These are phyloP conservation scores for Pachyrhizus erosus DNA, from an alignment of 306 rosid genomes.

Conservation along the genomic window DNA sequence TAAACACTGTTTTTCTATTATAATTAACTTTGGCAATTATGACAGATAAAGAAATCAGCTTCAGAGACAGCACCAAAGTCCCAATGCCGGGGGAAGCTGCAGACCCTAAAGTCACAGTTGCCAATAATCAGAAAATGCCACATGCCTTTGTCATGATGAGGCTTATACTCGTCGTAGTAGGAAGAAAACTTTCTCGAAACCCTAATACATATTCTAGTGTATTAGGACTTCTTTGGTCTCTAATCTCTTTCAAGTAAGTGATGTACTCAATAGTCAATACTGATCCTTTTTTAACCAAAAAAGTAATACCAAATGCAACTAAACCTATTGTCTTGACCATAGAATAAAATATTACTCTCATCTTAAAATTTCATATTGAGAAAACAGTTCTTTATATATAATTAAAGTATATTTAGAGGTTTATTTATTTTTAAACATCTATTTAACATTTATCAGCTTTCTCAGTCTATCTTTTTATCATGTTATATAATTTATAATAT, in stretches of 20 bases:
- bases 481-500: too few species aligned
- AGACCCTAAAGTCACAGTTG: constrained; percentile 15
- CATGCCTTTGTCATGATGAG: constrained; percentile 84
- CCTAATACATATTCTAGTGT: constrained; percentile 93
- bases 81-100: constrained; percentile 36
- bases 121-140: constrained; percentile 69
- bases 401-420: too few species aligned
- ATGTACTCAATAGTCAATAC: too few species aligned
- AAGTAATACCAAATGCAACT: background rate
- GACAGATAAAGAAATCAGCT: constrained; percentile 63
- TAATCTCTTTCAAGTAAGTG: constrained; percentile 75
- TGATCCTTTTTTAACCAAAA: background rate
- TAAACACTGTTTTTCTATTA: background rate
- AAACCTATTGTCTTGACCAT: background rate
- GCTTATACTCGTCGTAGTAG: constrained; percentile 86
- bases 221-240: constrained; percentile 89
- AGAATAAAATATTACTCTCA: background rate
- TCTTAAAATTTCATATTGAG: background rate
- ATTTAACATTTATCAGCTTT: too few species aligned
- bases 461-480: too few species aligned
- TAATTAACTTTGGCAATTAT: constrained; percentile 5
- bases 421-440: too few species aligned
- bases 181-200: constrained; percentile 84
- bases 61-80: constrained; percentile 48
- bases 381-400: background rate